phyloP scores from a whole-genome alignment of 306 rosid species.

The Vachellia pachyceras region DNA sequence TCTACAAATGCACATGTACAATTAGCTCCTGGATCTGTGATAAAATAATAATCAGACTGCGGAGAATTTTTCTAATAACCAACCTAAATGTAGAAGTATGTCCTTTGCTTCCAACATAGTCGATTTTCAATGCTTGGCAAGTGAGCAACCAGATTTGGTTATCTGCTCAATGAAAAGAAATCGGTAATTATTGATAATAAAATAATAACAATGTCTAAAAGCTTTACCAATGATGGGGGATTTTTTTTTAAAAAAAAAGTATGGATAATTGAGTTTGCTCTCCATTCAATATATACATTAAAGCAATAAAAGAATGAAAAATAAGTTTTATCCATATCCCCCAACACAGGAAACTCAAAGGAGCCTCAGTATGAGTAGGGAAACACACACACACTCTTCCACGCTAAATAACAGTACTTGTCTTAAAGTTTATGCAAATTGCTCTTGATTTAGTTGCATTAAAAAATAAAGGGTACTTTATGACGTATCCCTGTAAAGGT shows the following conservation, averaged over 20 bases:
- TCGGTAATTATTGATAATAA: conserved; percentile 10
- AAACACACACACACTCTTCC: not conserved
- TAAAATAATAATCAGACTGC: conserved; percentile 6
- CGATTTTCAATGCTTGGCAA: conserved; percentile 95
- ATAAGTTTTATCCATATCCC: conserved; percentile 7
- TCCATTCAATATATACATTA: not conserved
- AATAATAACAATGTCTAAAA: not conserved
- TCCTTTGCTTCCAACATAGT: conserved; percentile 84
- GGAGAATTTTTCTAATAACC: conserved; percentile 41
- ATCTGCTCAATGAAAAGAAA: conserved; percentile 54
- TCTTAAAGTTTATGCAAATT: conserved; percentile 4
- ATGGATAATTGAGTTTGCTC: conserved; percentile 9
- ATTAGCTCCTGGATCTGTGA: conserved; percentile 26
- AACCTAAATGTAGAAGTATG: conserved; percentile 91
- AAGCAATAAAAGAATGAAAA: conserved; percentile 19
- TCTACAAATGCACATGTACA: conserved; percentile 52
- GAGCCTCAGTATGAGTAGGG: not conserved
- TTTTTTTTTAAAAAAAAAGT: no score
- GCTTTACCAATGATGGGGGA: not conserved
- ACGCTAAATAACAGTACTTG: not conserved
- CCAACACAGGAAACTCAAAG: not conserved
- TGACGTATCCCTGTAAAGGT: not conserved
- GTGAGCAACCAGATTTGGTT: conserved; percentile 87
- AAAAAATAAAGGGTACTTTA: not conserved
- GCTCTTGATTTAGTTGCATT: not conserved